A percentile compares a stretch with the other conserved stretches of the same genome.
These are phyloP conservation scores for Trichosporon sp. DNA, from an alignment of 1,284 basidiomycete species.

Conservation along the genomic window DNA sequence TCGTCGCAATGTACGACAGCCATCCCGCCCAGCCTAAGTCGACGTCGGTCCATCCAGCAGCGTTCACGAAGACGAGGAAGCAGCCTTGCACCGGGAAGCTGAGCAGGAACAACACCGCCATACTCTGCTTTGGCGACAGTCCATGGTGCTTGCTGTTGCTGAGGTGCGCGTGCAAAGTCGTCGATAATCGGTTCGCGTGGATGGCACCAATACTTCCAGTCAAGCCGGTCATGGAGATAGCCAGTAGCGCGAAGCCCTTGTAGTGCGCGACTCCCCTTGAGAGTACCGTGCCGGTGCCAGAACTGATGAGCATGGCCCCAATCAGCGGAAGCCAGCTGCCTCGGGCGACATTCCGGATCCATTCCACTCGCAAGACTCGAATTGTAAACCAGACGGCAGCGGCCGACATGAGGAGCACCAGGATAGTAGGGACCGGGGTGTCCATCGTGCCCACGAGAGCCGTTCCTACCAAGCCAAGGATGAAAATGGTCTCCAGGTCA, in stretches of 20 bases:
- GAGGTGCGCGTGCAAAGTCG: constrained; percentile 48
- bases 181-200: constrained; percentile 84
- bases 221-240: constrained; percentile 80
- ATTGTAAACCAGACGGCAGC: constrained; percentile 52
- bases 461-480: constrained; percentile 60
- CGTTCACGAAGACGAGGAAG: constrained; percentile 62
- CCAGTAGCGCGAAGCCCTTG: constrained; percentile 79
- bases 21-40: constrained; percentile 62
- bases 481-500: constrained; percentile 80
- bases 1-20: constrained; percentile 64
- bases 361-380: constrained; percentile 52
- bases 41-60: constrained; percentile 69
- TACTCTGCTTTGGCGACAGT: constrained; percentile 35
- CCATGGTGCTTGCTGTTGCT: constrained; percentile 22
- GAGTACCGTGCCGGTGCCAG: constrained; percentile 82
- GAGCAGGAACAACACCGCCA: constrained; percentile 61
- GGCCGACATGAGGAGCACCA: constrained; percentile 57
- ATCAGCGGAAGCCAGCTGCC: constrained; percentile 82
- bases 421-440: constrained; percentile 58
- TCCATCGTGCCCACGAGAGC: constrained; percentile 61
- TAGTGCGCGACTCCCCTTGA: constrained; percentile 82
- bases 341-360: constrained; percentile 56
- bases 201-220: constrained; percentile 86
- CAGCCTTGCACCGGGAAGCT: constrained; percentile 69
- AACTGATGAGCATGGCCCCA: constrained; percentile 86